Evolutionary conservation across 2,329 filamentous ascomycete genomes (phyloP).

Genomic region (Cytospora mali): DNA sequence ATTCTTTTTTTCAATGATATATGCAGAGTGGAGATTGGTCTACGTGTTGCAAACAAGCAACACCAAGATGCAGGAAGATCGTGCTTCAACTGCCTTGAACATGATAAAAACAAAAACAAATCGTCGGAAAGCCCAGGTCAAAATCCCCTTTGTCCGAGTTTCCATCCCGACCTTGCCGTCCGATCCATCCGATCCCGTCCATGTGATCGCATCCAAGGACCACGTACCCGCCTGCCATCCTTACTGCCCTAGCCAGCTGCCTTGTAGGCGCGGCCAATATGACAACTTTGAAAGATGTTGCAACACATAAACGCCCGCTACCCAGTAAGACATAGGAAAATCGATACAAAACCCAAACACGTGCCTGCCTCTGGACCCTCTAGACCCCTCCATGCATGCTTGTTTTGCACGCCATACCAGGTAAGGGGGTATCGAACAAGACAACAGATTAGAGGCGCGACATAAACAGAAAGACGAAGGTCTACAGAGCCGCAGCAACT

Average conservation of each 20-base stretch:
- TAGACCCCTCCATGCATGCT: constrained; percentile 22
- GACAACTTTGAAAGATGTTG: constrained; percentile 4
- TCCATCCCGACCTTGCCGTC: background rate
- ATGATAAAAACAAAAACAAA: constrained; percentile 30
- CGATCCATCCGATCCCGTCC: background rate
- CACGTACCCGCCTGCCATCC: constrained; percentile 6
- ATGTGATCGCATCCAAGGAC: constrained; percentile 8
- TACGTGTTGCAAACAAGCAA: constrained; percentile 37
- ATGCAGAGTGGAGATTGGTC: constrained; percentile 56
- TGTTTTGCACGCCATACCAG: constrained; percentile 24
- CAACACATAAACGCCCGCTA: constrained; percentile 19
- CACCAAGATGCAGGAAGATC: constrained; percentile 22
- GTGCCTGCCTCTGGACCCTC: constrained; percentile 9
- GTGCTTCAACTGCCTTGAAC: constrained; percentile 21
- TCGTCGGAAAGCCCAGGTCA: background rate
- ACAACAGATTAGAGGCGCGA: constrained; percentile 22
- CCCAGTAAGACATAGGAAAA: constrained; percentile 27
- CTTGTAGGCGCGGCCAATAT: constrained; percentile 21
- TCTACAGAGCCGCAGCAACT: constrained; percentile 22
- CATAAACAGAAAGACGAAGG: constrained; percentile 30
- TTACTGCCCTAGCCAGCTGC: constrained; percentile 19
- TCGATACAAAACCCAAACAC: background rate
- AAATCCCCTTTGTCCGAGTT: background rate
- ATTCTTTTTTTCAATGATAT: constrained; percentile 34
- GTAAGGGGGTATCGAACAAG: constrained; percentile 37